Base-by-base conservation (phyloP, 192 early-diverging fungal species). In the Spizellomyces punctatus region DNA sequence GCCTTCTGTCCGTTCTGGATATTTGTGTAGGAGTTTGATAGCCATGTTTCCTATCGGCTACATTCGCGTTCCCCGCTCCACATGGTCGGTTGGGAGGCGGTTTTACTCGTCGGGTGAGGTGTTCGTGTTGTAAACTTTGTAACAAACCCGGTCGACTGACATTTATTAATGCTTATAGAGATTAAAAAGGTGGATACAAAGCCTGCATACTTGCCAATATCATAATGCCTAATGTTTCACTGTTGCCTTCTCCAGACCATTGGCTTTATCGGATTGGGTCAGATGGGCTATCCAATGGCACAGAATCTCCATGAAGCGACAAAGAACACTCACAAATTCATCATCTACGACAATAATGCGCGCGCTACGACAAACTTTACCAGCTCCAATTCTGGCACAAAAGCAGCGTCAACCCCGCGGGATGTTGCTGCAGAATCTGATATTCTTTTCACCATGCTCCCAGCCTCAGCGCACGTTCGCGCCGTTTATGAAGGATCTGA, bases 371-470 rank as follows among this genome's bases (percentile, higher is more conserved):
- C 83, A 16, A 78, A 75, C 52, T 92, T 98, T 66, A 9, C 8
- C 9, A 2, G 21, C 14, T 55, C 58, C n/a, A 52, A 77, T 60
- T 58, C 83, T 44, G 69, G 76, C 49, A 82, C 88, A 43, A 76
- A 76, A 27, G 73, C 81, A 17, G 93, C 88, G 8, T 76, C 74
- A n/a, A 87, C 83, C 1, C 91, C 91, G 5, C 71, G 78, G 17
- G 91, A 95, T 22, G 67, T 98, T 6, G 94, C 94, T 0, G 82
- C 84, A 64, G 68, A 85, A 12, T 72, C 75, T 12, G 85, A 87
- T 12, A 86, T 93, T 12, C 87, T 99, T 42, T 85, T 99, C 59
- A 97, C 97, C 0, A 97, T 96, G 88, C 82, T 99, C 14, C 97
- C 97, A 4, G 91, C 88, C 55, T 90, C 92, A 7, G 71, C 84